A percentile compares a stretch with the other conserved stretches of the same genome.
phyloP scores from a whole-genome alignment of 192 early-diverging fungal genomes.

The Backusella circina region DNA sequence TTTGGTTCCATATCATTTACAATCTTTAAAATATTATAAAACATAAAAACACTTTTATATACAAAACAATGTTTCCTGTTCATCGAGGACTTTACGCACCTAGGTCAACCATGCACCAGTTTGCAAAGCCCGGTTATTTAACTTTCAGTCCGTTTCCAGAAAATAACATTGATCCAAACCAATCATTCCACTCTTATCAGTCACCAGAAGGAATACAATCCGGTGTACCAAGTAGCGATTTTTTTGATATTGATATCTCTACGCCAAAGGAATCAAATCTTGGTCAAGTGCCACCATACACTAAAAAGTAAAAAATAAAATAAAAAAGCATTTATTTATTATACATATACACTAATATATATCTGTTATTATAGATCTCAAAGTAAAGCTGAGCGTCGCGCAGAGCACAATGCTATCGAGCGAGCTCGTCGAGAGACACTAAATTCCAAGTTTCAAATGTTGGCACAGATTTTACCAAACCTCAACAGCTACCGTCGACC shows the following conservation, averaged over 20 bases:
- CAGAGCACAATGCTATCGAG: constrained; percentile 78
- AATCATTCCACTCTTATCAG: background rate
- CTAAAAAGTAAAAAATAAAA: background rate
- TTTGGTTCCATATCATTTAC: background rate
- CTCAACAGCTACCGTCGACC: constrained; percentile 67
- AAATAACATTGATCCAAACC: background rate
- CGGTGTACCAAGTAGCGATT: background rate
- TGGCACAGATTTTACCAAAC: constrained; percentile 69
- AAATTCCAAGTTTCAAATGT: constrained; percentile 75
- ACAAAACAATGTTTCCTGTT: background rate
- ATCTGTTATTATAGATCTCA: background rate
- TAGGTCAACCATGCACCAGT: background rate
- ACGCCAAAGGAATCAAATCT: background rate
- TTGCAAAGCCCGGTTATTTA: background rate
- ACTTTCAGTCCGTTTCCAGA: background rate
- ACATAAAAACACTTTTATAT: background rate
- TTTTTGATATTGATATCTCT: background rate
- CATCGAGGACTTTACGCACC: background rate
- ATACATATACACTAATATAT: background rate
- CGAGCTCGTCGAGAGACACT: constrained; percentile 72
- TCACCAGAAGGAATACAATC: background rate
- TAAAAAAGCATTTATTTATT: background rate
- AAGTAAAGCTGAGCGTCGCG: constrained; percentile 41
- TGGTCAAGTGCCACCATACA: background rate
- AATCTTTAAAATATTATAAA: background rate